Evolutionary conservation across 2,329 filamentous ascomycete genomes (phyloP).

Genomic region (Pyrenochaeta sp.): DNA sequence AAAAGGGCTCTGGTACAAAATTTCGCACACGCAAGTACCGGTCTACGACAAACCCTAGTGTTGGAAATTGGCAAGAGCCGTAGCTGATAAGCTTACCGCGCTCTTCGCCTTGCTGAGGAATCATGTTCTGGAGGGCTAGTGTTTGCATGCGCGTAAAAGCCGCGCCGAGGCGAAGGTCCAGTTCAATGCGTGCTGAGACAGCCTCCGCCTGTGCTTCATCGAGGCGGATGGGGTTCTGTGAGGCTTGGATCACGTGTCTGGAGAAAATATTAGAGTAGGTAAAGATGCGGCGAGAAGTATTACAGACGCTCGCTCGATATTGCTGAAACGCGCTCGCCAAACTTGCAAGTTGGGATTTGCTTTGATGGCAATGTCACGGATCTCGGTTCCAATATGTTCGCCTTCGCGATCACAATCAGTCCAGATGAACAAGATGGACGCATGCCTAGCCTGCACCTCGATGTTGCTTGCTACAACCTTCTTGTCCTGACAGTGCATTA

Average conservation of each 20-base stretch:
- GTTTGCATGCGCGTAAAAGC: constrained; percentile 92
- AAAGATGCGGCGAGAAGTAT: background rate
- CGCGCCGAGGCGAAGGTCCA: constrained; percentile 89
- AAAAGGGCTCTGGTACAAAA: constrained; percentile 91
- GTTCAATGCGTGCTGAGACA: constrained; percentile 86
- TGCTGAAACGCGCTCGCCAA: constrained; percentile 91
- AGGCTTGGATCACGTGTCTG: constrained; percentile 87
- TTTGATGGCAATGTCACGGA: constrained; percentile 79
- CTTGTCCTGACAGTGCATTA: constrained; percentile 68
- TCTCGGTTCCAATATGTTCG: constrained; percentile 93
- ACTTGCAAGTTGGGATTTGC: constrained; percentile 79
- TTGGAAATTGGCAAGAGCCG: constrained; percentile 97
- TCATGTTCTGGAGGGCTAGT: constrained; percentile 75
- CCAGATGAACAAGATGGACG: constrained; percentile 90
- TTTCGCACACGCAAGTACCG: constrained; percentile 93
- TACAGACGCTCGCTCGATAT: constrained; percentile 86
- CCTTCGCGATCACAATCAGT: constrained; percentile 98
- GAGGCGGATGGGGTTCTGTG: constrained; percentile 76
- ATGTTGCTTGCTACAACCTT: constrained; percentile 86
- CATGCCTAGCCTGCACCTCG: constrained; percentile 74
- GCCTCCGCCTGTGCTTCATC: constrained; percentile 89
- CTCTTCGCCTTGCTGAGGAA: constrained; percentile 68
- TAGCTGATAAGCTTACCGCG: constrained; percentile 77
- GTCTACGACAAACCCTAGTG: constrained; percentile 95
- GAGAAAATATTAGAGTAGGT: constrained; percentile 4